A percentile compares a stretch with the other conserved stretches of the same genome.
Evolutionary conservation across 257 asterid species (phyloP).

Genomic region (Asclepias syriaca): DNA sequence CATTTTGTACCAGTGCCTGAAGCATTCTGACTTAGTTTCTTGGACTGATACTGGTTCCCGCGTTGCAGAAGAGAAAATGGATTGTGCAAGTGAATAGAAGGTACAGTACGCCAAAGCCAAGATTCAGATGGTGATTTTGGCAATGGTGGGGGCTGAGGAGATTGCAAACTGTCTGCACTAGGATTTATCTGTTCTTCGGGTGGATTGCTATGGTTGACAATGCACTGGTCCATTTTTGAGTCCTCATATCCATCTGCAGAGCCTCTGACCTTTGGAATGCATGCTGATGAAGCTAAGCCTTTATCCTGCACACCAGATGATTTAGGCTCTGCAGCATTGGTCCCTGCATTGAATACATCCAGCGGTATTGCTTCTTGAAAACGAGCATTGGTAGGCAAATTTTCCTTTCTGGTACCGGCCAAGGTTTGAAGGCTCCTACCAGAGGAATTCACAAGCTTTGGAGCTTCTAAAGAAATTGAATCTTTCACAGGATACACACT

Average conservation of each 20-base stretch:
- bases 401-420: conserved; percentile 18
- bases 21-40: conserved; percentile 44
- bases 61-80: conserved; percentile 46
- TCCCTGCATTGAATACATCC: conserved; percentile 20
- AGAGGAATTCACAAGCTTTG: conserved; percentile 17
- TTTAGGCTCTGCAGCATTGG: conserved; percentile 18
- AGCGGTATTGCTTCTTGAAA: conserved; percentile 7
- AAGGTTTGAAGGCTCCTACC: conserved; percentile 18
- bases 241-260: conserved; percentile 17
- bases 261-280: conserved; percentile 11
- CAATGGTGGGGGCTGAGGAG: conserved; percentile 78
- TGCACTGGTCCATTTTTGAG: conserved; percentile 15
- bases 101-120: conserved; percentile 86
- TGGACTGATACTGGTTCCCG: conserved; percentile 34
- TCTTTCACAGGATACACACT: conserved; percentile 18
- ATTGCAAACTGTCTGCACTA: conserved; percentile 27
- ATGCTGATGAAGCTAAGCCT: conserved; percentile 15
- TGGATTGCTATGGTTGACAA: conserved; percentile 19
- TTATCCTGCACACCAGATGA: conserved; percentile 15
- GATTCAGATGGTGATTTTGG: conserved; percentile 98
- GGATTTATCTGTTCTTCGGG: conserved; percentile 20
- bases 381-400: conserved; percentile 6
- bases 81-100: conserved; percentile 53
- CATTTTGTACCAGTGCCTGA: conserved; percentile 45
- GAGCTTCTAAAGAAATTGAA: conserved; percentile 19